These are phyloP conservation scores for Saccharomycopsis oosterbeekiorum DNA, from an alignment of 805 yeast species.

Conservation along the genomic window DNA sequence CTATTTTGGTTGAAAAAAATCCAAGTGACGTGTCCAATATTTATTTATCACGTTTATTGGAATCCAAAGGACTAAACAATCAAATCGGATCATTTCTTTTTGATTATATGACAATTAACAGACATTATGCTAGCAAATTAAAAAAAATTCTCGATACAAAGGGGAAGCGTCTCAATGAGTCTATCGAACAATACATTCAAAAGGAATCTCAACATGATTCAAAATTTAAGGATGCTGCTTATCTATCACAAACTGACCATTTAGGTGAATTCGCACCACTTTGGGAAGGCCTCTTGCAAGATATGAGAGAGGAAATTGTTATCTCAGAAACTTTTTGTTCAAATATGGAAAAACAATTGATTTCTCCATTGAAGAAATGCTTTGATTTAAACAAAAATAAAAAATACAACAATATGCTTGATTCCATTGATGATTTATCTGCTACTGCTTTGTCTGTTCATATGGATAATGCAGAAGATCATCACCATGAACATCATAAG, in stretches of 20 bases:
- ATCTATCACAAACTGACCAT: slow-evolving; percentile 7
- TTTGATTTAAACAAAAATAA: slow-evolving; percentile 18
- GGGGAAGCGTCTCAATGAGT: slow-evolving; percentile 14
- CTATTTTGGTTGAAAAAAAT: slow-evolving; percentile 12
- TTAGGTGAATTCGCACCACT: slow-evolving; percentile 14
- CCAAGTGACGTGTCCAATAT: slow-evolving; percentile 15
- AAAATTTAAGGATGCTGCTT: slow-evolving; percentile 8
- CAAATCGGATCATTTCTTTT: slow-evolving; percentile 35
- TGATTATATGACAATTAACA: slow-evolving; percentile 37
- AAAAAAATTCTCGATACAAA: slow-evolving; percentile 16
- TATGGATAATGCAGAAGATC: background rate
- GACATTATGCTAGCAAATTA: slow-evolving; percentile 17
- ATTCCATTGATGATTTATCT: slow-evolving; percentile 8
- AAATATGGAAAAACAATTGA: slow-evolving; percentile 18
- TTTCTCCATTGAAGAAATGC: slow-evolving; percentile 18
- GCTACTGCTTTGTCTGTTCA: slow-evolving; percentile 8
- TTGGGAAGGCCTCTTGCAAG: slow-evolving; percentile 16
- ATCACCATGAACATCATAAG: background rate
- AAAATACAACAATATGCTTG: slow-evolving; percentile 16
- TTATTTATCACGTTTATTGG: slow-evolving; percentile 21
- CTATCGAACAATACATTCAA: slow-evolving; percentile 15
- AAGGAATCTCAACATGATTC: slow-evolving; percentile 15
- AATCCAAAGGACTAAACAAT: slow-evolving; percentile 31
- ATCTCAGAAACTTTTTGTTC: slow-evolving; percentile 15
- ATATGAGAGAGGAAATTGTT: slow-evolving; percentile 15